phyloP scores from a whole-genome alignment of 192 early-diverging fungal genomes.

The Thamnidium elegans region DNA sequence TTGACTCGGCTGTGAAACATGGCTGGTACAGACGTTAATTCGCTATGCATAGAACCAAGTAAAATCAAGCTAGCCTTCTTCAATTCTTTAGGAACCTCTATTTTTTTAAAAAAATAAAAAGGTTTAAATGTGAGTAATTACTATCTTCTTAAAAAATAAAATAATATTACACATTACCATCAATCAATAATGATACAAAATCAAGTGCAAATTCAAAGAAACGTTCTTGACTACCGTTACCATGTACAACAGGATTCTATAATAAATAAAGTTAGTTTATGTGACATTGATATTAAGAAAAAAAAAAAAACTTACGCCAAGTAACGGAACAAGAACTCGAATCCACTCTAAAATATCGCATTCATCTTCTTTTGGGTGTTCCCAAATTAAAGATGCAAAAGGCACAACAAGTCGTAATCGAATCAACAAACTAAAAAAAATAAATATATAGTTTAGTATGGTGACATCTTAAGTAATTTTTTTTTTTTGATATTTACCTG shows the following conservation, averaged over 20 bases:
- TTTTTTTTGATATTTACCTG: slow-evolving; percentile 14
- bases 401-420: slow-evolving; percentile 47
- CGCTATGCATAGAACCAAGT: slow-evolving; percentile 28
- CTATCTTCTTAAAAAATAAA: neutral
- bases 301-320: slow-evolving; percentile 32
- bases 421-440: slow-evolving; percentile 39
- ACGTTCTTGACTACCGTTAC: slow-evolving; percentile 50
- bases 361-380: slow-evolving; percentile 39
- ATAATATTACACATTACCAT: slow-evolving; percentile 26
- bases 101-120: neutral
- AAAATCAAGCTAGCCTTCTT: slow-evolving; percentile 42
- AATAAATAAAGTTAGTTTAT: neutral
- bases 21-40: slow-evolving; percentile 38
- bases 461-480: no score
- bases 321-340: slow-evolving; percentile 38
- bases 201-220: slow-evolving; percentile 57
- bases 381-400: slow-evolving; percentile 46
- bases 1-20: slow-evolving; percentile 49
- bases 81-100: slow-evolving; percentile 41
- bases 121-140: neutral
- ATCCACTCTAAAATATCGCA: slow-evolving; percentile 46
- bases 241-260: slow-evolving; percentile 48
- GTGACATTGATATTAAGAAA: neutral
- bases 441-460: neutral
- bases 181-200: slow-evolving; percentile 50